phyloP scores from a whole-genome alignment of 1,284 basidiomycete genomes.

The Ustilago crameri region DNA sequence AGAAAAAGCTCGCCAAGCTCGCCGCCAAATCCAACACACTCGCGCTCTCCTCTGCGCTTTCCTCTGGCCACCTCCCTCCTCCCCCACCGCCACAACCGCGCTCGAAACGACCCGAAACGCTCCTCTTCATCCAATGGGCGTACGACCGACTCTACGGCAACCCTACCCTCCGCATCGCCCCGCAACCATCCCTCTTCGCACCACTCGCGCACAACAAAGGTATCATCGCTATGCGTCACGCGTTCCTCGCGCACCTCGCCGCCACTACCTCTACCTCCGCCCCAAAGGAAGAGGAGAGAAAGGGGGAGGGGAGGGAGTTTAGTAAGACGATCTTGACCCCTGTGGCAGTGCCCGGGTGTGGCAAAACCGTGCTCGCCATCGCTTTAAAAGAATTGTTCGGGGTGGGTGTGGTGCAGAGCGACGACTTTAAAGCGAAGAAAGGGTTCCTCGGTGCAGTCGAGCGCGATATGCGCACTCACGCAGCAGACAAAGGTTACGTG shows the following conservation, averaged over 20 bases:
- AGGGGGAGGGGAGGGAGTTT: constrained; percentile 68
- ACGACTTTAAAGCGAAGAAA: constrained; percentile 86
- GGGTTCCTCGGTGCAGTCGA: constrained; percentile 82
- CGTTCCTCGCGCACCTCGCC: constrained; percentile 77
- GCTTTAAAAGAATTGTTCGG: constrained; percentile 83
- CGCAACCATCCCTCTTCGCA: constrained; percentile 75
- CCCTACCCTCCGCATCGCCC: constrained; percentile 75
- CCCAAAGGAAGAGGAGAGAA: constrained; percentile 17
- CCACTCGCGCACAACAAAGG: constrained; percentile 79
- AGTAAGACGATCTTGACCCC: constrained; percentile 88
- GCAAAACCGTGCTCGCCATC: constrained; percentile 89
- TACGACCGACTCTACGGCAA: constrained; percentile 61
- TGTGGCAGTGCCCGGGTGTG: constrained; percentile 90
- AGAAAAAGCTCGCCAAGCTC: constrained; percentile 21
- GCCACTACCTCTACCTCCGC: constrained; percentile 10
- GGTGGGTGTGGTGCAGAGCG: constrained; percentile 82
- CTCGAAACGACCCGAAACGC: constrained; percentile 58
- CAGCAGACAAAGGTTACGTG: constrained; percentile 14
- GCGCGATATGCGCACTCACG: constrained; percentile 38
- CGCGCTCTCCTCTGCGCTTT: constrained; percentile 11
- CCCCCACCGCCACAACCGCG: constrained; percentile 46
- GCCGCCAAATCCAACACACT: constrained; percentile 4
- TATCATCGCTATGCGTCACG: constrained; percentile 84
- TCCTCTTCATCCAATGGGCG: constrained; percentile 61
- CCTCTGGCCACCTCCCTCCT: constrained; percentile 39